phyloP scores from a whole-genome alignment of 192 early-diverging fungal species.

The Backusella mclennaniae region DNA sequence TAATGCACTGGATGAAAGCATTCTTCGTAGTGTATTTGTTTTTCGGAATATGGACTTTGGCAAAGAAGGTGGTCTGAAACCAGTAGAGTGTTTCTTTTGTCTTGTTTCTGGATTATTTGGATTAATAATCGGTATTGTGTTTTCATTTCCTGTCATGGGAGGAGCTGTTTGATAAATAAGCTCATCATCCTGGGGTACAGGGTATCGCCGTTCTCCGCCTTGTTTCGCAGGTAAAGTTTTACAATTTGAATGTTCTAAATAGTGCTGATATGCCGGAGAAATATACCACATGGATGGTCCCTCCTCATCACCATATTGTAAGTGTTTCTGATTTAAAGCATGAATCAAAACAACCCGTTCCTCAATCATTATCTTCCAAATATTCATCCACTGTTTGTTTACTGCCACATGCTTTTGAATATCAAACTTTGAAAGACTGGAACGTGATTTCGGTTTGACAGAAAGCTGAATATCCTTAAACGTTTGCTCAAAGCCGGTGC shows the following conservation, averaged over 20 bases:
- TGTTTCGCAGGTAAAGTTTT: neutral
- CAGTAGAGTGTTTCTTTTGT: neutral
- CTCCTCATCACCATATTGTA: neutral
- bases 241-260: neutral
- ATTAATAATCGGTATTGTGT: neutral
- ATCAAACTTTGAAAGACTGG: neutral
- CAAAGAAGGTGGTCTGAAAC: neutral
- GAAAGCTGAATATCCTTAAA: constrained; percentile 8
- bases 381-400: constrained; percentile 19
- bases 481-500: constrained; percentile 26
- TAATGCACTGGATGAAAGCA: constrained; percentile 9
- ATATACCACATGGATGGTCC: neutral
- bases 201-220: neutral
- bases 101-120: neutral
- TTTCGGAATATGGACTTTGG: neutral
- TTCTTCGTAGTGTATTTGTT: constrained; percentile 1
- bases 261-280: neutral
- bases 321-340: constrained; percentile 11
- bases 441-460: neutral
- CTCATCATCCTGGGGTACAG: neutral
- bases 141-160: neutral
- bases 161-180: neutral
- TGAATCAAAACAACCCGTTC: constrained; percentile 15
- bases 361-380: constrained; percentile 31
- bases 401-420: constrained; percentile 7